Conservation (phyloP, 306 rosid genomes). For the Astragalus membranaceus region DNA sequence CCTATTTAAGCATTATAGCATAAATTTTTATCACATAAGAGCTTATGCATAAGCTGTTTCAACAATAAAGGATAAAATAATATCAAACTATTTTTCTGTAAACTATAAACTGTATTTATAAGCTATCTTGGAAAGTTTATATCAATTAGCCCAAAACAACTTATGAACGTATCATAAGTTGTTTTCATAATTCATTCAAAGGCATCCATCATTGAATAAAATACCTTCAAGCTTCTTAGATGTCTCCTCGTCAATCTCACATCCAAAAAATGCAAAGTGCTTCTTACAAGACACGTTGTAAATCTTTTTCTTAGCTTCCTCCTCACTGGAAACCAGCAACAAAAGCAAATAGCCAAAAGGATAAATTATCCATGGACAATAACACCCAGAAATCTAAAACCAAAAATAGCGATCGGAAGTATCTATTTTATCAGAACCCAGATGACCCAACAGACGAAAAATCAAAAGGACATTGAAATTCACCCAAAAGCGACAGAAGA, state of each 20-base stretch:
- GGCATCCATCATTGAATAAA: neutral
- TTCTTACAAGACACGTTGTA: constrained; percentile 86
- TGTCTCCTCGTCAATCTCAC: constrained; percentile 89
- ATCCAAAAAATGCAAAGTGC: constrained; percentile 73
- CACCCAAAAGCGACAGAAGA: neutral
- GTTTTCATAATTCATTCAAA: neutral
- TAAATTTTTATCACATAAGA: no score
- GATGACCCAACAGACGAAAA: neutral
- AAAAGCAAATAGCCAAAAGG: neutral
- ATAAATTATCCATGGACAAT: neutral
- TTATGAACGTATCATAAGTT: no score
- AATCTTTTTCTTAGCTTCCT: constrained; percentile 87
- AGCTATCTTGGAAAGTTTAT: no score
- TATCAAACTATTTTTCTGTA: no score
- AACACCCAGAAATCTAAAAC: neutral
- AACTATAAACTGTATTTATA: no score
- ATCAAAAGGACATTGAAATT: neutral
- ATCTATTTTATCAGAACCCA: neutral
- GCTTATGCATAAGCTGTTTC: no score
- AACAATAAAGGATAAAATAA: no score
- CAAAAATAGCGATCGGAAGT: neutral
- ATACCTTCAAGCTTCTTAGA: constrained; percentile 84
- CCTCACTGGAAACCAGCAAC: constrained; percentile 40
- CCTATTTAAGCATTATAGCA: no score
- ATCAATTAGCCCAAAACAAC: no score